These are phyloP conservation scores for Phytophthora cajani DNA, from an alignment of 352 stramenopile genomes.

Conservation along the genomic window DNA sequence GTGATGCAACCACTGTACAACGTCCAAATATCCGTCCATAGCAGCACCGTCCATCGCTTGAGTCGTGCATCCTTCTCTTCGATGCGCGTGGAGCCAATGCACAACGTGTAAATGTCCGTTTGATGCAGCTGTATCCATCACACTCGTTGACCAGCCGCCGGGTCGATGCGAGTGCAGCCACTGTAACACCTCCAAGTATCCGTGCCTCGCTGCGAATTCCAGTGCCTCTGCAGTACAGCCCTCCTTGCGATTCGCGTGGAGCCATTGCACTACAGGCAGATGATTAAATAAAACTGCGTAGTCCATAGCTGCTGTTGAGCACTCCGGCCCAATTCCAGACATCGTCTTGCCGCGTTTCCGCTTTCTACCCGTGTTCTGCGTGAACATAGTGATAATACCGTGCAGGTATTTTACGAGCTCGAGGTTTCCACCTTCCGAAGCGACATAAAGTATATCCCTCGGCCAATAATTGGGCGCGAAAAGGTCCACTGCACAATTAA, in stretches of 20 bases:
- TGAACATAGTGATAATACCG: not conserved
- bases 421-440: not conserved
- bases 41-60: not conserved
- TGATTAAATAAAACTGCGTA: not conserved
- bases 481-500: not conserved
- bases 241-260: not conserved
- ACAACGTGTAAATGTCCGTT: conserved; percentile 11
- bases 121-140: not conserved
- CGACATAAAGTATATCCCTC: not conserved
- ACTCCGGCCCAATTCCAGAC: not conserved
- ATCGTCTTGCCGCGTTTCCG: not conserved
- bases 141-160: not conserved
- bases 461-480: not conserved
- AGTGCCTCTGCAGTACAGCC: not conserved
- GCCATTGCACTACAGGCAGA: not conserved
- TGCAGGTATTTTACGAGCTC: not conserved
- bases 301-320: not conserved
- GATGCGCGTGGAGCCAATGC: conserved; percentile 9
- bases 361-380: not conserved
- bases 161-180: not conserved
- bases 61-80: not conserved
- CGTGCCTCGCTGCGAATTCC: not conserved
- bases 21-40: not conserved
- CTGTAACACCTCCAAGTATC: not conserved
- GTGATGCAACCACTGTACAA: conserved; percentile 8